Evolutionary conservation across 2,329 filamentous ascomycete genomes (phyloP), one percentile per base, ranked within the genome.

Genomic region (Penicillium sp.): DNA sequence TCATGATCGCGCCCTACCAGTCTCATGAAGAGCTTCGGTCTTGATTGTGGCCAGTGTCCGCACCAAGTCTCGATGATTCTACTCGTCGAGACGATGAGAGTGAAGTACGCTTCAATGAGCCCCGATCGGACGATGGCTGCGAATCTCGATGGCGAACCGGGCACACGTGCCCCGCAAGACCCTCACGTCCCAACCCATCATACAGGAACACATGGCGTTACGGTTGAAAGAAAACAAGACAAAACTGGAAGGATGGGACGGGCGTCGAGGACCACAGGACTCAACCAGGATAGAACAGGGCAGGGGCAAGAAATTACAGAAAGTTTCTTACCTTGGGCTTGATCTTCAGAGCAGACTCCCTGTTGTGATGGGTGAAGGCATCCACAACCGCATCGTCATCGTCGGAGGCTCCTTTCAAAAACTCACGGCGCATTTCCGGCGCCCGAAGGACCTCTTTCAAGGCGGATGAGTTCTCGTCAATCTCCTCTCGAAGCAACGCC

Each of bases 341-440:
- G 36, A 85, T 93, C 80, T 95, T 96, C 47, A 97, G 79, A 13
- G 91, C 91, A 57, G 85, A 88, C 55, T 86, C 84, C 60, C 83
- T 77, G 66, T 96, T 97, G 62, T 81, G 78, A 42, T 78, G 80
- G 21, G 83, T 81, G 72, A 96, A 96, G 1, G 88, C 88, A 60
- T 84, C 81, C 5, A 94, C 72, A 16, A 81, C 86, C 46, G 83
- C 83, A 57, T 83, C 80, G 55, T 85, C 81, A 51, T 84, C 79
- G 47, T 80, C 77, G 51, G 78, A 72, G 18, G 79, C 75, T 4
- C 79, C 79, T 2, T 82, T 81, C 45, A 93, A 81, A 69, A 92
- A 92, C 5, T 80, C 81, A 51, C 79, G 79, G 56, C 85, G 83
- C 67, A 94, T 83, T 0, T 71, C 74, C 16, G 82, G 77, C 46